Evolutionary conservation across 257 asterid species (phyloP), one percentile per base, ranked within the genome.

Genomic region (Orobanche coerulescens): DNA sequence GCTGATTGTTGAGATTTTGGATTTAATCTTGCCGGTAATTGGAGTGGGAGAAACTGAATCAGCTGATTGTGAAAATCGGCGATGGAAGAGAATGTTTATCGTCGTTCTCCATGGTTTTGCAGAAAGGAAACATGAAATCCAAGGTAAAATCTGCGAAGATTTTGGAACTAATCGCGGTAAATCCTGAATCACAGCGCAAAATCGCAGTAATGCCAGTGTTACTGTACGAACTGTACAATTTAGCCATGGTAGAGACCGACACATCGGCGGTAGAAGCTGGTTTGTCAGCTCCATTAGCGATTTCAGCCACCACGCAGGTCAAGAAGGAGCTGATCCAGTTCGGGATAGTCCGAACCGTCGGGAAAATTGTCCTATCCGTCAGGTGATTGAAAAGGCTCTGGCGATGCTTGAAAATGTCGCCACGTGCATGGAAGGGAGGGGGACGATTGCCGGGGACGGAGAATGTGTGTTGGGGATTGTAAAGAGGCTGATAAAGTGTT

Each of bases 281-380:
- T 16, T 58, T 86, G 15, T 86, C 95, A 2, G 69, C 85, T n/a
- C n/a, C n/a, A n/a, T n/a, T n/a, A n/a, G n/a, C n/a, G n/a, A n/a
- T n/a, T n/a, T n/a, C n/a, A n/a, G 73, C 80, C 44, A 65, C 83
- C 24, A 78, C 83, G 28, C 53, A 66, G 71, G 87, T 64, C 31
- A 86, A 69, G 61, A 89, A 84, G 82, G 91, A 89, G 58, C 71
- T 89, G 33, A 65, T 82, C 73, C 85, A 89, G 59, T 56, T 75
- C 61, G 95, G 96, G 7, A 73, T 80, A 18, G 85, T 89, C 4
- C 67, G 71, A 67, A 70, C 77, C 30, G 70, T 63, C 0, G 75
- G 71, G 8, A 75, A 75, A 37, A 69, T 86, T 65, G 79, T 13
- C 43, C 83, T 57, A 76, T 31, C 4, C 74, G 76, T 2, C 31